A percentile compares a stretch with the other conserved stretches of the same genome.
Conservation (phyloP, 106 monocot species). For the Agapanthus africanus region DNA sequence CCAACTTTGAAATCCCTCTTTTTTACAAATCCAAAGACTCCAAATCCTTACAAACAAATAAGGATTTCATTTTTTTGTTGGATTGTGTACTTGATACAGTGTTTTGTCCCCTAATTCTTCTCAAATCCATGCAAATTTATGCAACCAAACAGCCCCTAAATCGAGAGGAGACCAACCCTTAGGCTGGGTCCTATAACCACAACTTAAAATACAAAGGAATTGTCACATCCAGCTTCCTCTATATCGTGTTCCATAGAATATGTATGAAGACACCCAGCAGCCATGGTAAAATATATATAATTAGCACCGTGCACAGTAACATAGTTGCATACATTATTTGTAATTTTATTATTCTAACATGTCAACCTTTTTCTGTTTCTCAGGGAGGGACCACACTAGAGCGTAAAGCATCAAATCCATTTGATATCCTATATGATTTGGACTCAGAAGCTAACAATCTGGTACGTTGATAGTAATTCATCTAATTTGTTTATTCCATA, state of each 20-base stretch:
- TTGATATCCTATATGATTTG: conserved; percentile 58
- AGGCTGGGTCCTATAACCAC: too few relatives aligned
- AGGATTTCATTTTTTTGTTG: too few relatives aligned
- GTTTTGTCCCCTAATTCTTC: too few relatives aligned
- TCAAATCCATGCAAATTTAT: too few relatives aligned
- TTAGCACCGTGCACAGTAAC: not conserved
- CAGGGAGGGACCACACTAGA: conserved; percentile 40
- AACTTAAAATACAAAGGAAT: too few relatives aligned
- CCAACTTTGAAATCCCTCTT: too few relatives aligned
- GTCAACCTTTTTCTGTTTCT: conserved; percentile 6
- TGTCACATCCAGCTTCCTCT: not conserved
- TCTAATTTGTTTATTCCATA: too few relatives aligned
- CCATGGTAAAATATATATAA: not conserved
- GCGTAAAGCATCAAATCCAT: conserved; percentile 67
- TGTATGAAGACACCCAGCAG: not conserved
- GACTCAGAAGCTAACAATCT: conserved; percentile 35
- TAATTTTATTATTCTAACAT: not conserved
- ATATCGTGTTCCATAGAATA: not conserved
- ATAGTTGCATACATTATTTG: not conserved
- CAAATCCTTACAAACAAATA: too few relatives aligned
- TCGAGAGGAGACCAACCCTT: too few relatives aligned
- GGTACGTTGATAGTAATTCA: conserved; percentile 37
- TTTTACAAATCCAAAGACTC: too few relatives aligned
- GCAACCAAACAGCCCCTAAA: too few relatives aligned
- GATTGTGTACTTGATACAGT: too few relatives aligned